Percentiles rank a stretch among this genome's conserved stretches.
Evolutionary conservation across 2,329 filamentous ascomycete species (phyloP).

Genomic region (Fusarium solani-melongenae): DNA sequence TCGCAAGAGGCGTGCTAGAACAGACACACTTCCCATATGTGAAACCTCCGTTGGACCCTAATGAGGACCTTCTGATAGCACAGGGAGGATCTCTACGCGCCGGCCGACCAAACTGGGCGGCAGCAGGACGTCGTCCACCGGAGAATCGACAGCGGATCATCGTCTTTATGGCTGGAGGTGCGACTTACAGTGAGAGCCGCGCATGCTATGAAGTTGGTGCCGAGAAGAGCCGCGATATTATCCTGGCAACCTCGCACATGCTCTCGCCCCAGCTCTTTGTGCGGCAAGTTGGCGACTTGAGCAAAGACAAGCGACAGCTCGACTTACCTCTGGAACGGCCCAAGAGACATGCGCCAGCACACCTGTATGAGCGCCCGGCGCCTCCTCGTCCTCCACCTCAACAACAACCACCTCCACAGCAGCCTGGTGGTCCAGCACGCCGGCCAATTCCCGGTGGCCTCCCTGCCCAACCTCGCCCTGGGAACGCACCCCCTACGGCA

Average conservation of each 20-base stretch:
- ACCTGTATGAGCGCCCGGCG: slow-evolving; percentile 81
- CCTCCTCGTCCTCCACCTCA: slow-evolving; percentile 57
- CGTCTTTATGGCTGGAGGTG: slow-evolving; percentile 94
- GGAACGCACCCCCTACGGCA: slow-evolving; percentile 57
- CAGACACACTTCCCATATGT: slow-evolving; percentile 76
- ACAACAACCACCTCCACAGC: slow-evolving; percentile 35
- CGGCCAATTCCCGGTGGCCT: slow-evolving; percentile 42
- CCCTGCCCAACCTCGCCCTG: slow-evolving; percentile 36
- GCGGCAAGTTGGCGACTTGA: slow-evolving; percentile 83
- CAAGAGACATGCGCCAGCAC: slow-evolving; percentile 82
- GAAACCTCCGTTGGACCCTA: slow-evolving; percentile 73
- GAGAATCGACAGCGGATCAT: slow-evolving; percentile 93
- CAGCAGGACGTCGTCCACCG: slow-evolving; percentile 74
- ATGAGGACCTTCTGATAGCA: slow-evolving; percentile 66
- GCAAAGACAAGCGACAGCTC: slow-evolving; percentile 77
- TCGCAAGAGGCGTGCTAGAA: slow-evolving; percentile 76
- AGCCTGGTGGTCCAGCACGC: slow-evolving; percentile 28
- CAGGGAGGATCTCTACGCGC: slow-evolving; percentile 83
- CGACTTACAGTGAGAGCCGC: slow-evolving; percentile 90
- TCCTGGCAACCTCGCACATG: slow-evolving; percentile 93
- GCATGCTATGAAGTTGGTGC: slow-evolving; percentile 88
- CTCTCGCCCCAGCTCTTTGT: slow-evolving; percentile 85
- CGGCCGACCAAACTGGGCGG: slow-evolving; percentile 95
- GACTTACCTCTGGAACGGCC: slow-evolving; percentile 85
- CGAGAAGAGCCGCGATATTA: slow-evolving; percentile 80